Evolutionary conservation across 1,284 basidiomycete genomes (phyloP), one percentile per base, ranked within the genome.

Genomic region (Meira nashicola): DNA sequence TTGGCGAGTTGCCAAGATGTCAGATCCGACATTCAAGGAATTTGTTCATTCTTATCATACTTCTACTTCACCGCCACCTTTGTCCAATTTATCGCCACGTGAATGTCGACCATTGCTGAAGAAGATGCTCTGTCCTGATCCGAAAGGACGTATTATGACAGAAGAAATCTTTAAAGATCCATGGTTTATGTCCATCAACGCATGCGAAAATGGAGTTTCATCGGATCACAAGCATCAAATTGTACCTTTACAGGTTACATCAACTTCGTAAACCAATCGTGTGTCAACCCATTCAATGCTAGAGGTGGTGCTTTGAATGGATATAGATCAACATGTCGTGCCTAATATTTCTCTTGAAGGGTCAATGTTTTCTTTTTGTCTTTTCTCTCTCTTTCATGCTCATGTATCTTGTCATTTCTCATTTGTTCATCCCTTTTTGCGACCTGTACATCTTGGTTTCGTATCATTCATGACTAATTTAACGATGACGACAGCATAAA

Each of bases 121-220:
- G 73, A 87, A 87, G 82, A 98, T 98, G 93, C 84, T 98, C 52
- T 91, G 95, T 74, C 94, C 94, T 0, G 89, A 96, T 76, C 92
- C 93, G 15, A 89, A 89, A 80, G 80, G 83, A 46, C 83, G 94
- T 23, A 83, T 83, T 68, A 81, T 85, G 54, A 89, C 94, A 68
- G 93, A 97, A 66, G 90, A 93, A 54, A 85, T 90, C 52, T 82
- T 94, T 61, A 83, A 84, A 69, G 87, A 96, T 74, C 77, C 86
- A 52, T 98, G 93, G 93, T 81, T 96, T 33, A n/a, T 17, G 9
- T 60, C 57, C 4, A 47, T 59, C n/a, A 21, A 33, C 12, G 40
- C 55, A 11, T 59, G 58, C 40, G 58, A 59, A 28, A 53, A 54
- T 38, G 50, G 50, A 5, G 39, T 44, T n/a, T 25, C 58, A 5